A percentile compares a stretch with the other conserved stretches of the same genome.
Evolutionary conservation across 2,329 filamentous ascomycete species (phyloP).

Genomic region (Monosporascus sp.): DNA sequence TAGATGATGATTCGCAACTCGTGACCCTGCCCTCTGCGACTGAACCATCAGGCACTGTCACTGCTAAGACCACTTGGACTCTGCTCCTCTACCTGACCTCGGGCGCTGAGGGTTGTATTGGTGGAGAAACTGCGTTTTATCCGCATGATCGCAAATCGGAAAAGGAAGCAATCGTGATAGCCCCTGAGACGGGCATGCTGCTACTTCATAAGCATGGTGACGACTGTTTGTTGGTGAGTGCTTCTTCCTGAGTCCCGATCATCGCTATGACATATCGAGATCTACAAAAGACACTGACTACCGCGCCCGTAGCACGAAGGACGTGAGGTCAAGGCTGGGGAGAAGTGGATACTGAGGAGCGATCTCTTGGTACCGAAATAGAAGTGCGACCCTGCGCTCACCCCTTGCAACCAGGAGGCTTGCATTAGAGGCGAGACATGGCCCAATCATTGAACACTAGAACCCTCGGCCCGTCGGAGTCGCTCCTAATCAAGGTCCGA

Average conservation of each 20-base stretch:
- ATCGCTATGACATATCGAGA: not conserved
- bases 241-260: not conserved
- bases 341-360: slow-evolving; percentile 88
- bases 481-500: no score
- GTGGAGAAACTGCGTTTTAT: slow-evolving; percentile 91
- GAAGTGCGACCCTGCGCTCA: no score
- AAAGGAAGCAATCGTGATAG: slow-evolving; percentile 65
- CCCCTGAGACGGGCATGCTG: slow-evolving; percentile 77
- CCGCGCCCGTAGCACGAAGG: slow-evolving; percentile 64
- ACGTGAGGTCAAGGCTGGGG: slow-evolving; percentile 68
- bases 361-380: slow-evolving; percentile 47
- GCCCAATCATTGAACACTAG: no score
- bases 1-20: slow-evolving; percentile 83
- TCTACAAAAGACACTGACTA: slow-evolving; percentile 35
- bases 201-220: slow-evolving; percentile 85
- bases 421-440: no score
- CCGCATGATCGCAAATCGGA: slow-evolving; percentile 56
- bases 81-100: slow-evolving; percentile 83
- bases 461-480: no score
- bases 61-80: slow-evolving; percentile 82
- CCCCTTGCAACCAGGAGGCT: no score
- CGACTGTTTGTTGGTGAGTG: slow-evolving; percentile 71
- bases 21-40: slow-evolving; percentile 49
- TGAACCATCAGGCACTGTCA: slow-evolving; percentile 29
- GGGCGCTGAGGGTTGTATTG: slow-evolving; percentile 66